Percentiles rank a stretch among this genome's conserved stretches.
These are phyloP conservation scores for Ceratobasidium sp. DNA, from an alignment of 1,284 basidiomycete species.

Conservation along the genomic window DNA sequence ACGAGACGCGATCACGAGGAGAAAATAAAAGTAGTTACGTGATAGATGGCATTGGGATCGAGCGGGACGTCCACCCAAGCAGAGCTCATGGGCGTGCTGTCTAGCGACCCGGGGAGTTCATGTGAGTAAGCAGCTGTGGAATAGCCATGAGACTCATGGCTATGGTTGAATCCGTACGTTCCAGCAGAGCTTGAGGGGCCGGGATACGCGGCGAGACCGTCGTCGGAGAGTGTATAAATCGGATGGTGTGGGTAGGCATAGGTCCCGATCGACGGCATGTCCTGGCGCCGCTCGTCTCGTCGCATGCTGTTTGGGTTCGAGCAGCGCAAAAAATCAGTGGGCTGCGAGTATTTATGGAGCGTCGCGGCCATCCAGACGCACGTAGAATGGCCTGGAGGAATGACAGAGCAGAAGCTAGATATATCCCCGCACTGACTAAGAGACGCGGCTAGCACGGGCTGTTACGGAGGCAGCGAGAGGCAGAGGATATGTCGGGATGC, in stretches of 20 bases:
- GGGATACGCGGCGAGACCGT: constrained; percentile 1
- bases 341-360: constrained; percentile 25
- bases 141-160: constrained; percentile 6
- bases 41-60: constrained; percentile 36
- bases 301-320: constrained; percentile 17
- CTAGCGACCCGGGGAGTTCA: neutral
- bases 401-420: constrained; percentile 22
- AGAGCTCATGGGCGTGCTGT: neutral
- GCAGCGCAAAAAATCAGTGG: constrained; percentile 27
- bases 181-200: neutral
- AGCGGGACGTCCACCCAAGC: constrained; percentile 31
- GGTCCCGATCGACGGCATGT: neutral
- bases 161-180: constrained; percentile 10
- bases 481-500: constrained; percentile 13
- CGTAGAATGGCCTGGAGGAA: constrained; percentile 27
- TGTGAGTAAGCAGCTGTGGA: constrained; percentile 21
- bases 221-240: neutral
- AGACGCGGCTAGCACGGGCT: constrained; percentile 9
- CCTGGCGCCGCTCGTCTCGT: constrained; percentile 19
- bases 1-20: neutral
- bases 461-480: constrained; percentile 5
- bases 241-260: constrained; percentile 4
- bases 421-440: constrained; percentile 21
- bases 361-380: constrained; percentile 37
- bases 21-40: constrained; percentile 12